These are phyloP conservation scores for Solanum lignicaule DNA, from an alignment of 257 asterid genomes.

Conservation along the genomic window DNA sequence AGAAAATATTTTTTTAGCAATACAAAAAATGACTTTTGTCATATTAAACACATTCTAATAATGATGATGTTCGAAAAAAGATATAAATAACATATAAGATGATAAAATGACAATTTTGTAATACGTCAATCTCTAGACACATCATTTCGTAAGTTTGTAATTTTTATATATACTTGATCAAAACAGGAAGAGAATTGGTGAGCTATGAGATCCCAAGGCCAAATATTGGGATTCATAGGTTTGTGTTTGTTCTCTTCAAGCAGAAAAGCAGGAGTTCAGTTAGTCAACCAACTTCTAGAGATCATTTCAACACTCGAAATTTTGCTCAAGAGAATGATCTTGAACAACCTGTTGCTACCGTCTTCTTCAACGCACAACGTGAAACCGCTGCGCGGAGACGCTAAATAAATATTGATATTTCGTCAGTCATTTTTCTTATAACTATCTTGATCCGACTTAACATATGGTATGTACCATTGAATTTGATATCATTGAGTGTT, in stretches of 20 bases:
- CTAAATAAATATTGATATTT: background rate
- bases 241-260: conserved; percentile 59
- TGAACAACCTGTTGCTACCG: conserved; percentile 80
- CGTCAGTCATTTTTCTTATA: background rate
- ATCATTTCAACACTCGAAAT: conserved; percentile 49
- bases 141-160: background rate
- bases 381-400: conserved; percentile 92
- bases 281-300: conserved; percentile 40
- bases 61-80: background rate
- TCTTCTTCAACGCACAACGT: conserved; percentile 84
- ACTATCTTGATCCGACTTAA: background rate
- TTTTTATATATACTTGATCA: background rate
- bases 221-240: conserved; percentile 75
- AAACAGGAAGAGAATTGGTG: conserved; percentile 52
- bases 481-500: background rate
- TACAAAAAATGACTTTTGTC: background rate
- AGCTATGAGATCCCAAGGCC: conserved; percentile 70
- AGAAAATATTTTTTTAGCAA: background rate
- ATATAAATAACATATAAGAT: background rate
- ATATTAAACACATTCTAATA: background rate
- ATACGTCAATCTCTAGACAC: background rate
- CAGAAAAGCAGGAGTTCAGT: conserved; percentile 57
- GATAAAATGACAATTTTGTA: background rate
- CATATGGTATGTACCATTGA: background rate
- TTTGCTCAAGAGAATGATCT: conserved; percentile 67